These are phyloP conservation scores for Syzygium jambos DNA, from an alignment of 345 rosid genomes.

Conservation along the genomic window DNA sequence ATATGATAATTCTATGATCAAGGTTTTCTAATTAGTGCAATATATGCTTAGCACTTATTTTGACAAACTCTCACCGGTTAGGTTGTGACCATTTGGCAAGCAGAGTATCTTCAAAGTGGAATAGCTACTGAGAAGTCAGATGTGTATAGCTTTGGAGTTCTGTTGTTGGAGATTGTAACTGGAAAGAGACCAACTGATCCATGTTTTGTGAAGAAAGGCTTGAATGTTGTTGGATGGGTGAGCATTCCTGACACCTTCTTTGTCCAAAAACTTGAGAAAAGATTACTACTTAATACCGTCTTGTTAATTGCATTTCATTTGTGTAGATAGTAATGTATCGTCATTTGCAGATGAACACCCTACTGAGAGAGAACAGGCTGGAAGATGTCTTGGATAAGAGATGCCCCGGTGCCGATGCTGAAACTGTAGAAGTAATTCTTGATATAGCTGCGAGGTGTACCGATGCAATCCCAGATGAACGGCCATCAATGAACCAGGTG, in stretches of 20 bases:
- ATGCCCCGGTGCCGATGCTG: constrained; percentile 51
- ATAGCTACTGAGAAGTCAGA: constrained; percentile 92
- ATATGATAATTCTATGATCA: neutral
- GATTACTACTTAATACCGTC: neutral
- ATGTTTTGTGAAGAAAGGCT: constrained; percentile 62
- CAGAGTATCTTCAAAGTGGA: constrained; percentile 92
- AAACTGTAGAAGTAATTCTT: constrained; percentile 66
- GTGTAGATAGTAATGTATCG: neutral
- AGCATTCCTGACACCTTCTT: constrained; percentile 6
- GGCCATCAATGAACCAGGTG: constrained; percentile 88
- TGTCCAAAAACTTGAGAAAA: neutral
- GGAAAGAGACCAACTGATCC: constrained; percentile 94
- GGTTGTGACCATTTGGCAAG: neutral
- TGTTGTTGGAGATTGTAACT: constrained; percentile 76
- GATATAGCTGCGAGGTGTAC: constrained; percentile 86
- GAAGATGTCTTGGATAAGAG: constrained; percentile 69
- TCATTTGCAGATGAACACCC: constrained; percentile 66
- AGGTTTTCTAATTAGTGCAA: neutral
- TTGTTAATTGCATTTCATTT: neutral
- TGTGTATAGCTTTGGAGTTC: constrained; percentile 96
- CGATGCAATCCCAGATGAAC: constrained; percentile 61
- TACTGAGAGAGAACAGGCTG: constrained; percentile 60
- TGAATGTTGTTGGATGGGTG: constrained; percentile 98
- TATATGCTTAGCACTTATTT: neutral
- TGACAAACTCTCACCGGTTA: neutral